Evolutionary conservation across 108 stramenopile species (phyloP).

Genomic region (Cyclotella cryptica): DNA sequence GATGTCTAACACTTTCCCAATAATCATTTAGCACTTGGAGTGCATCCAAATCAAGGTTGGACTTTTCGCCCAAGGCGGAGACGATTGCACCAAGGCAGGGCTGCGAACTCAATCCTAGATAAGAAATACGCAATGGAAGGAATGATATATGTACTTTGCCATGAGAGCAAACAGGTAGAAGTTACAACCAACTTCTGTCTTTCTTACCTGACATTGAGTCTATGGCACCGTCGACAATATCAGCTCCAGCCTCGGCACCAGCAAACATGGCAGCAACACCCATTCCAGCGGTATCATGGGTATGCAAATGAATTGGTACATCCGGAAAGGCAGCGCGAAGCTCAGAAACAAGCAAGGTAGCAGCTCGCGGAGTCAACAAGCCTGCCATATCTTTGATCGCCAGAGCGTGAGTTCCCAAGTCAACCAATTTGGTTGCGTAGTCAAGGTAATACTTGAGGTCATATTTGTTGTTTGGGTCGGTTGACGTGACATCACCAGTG

Average conservation of each 20-base stretch:
- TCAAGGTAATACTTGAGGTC: constrained; percentile 82
- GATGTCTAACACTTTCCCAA: constrained; percentile 72
- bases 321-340: constrained; percentile 77
- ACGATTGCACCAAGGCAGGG: constrained; percentile 83
- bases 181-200: not conserved
- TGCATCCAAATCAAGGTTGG: constrained; percentile 59
- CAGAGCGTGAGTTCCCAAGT: constrained; percentile 75
- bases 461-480: constrained; percentile 64
- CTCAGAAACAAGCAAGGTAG: constrained; percentile 64
- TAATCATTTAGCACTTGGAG: constrained; percentile 69
- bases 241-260: constrained; percentile 75
- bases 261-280: constrained; percentile 83
- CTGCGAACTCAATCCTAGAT: constrained; percentile 65
- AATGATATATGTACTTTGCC: not conserved
- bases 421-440: constrained; percentile 64
- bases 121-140: not conserved
- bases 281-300: constrained; percentile 86
- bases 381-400: constrained; percentile 94
- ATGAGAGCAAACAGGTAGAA: not conserved
- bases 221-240: constrained; percentile 81
- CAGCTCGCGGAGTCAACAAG: constrained; percentile 77
- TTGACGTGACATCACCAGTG: constrained; percentile 78
- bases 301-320: constrained; percentile 88
- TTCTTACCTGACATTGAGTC: constrained; percentile 78
- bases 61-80: constrained; percentile 66